phyloP scores from a whole-genome alignment of 352 stramenopile genomes.

The Phytophthora hibernalis region DNA sequence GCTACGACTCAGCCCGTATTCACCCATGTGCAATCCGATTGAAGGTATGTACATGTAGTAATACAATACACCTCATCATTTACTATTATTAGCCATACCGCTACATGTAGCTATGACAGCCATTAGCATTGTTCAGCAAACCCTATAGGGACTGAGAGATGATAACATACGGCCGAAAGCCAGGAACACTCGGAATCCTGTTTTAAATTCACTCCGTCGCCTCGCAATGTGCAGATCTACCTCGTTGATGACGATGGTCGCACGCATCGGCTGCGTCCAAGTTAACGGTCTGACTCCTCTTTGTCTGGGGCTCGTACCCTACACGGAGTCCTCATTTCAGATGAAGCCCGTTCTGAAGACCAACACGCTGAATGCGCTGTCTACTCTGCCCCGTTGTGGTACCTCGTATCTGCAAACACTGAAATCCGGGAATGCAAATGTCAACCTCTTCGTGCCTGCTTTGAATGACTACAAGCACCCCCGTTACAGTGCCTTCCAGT shows the following conservation, averaged over 20 bases:
- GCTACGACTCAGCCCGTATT: too few species aligned
- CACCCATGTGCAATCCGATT: too few species aligned
- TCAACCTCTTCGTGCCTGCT: conserved; percentile 51
- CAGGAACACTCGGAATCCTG: not conserved
- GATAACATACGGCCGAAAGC: conserved; percentile 14
- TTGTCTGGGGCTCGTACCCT: conserved; percentile 39
- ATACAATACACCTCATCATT: too few species aligned
- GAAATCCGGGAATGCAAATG: conserved; percentile 10
- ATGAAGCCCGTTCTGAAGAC: conserved; percentile 16
- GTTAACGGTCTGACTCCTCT: too few species aligned
- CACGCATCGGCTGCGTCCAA: conserved; percentile 5
- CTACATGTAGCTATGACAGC: too few species aligned
- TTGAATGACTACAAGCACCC: conserved; percentile 14
- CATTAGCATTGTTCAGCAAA: not conserved
- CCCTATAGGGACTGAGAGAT: conserved; percentile 1
- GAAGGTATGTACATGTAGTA: too few species aligned
- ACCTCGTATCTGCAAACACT: conserved; percentile 36
- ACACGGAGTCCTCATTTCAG: conserved; percentile 34
- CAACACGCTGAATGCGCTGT: conserved; percentile 44
- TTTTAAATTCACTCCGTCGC: conserved; percentile 10
- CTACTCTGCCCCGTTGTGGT: conserved; percentile 44
- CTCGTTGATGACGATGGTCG: not conserved
- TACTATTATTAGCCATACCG: too few species aligned
- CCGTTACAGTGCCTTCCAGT: too few species aligned
- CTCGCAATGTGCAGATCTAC: conserved; percentile 12